These are phyloP conservation scores for Fusarium acutatum DNA, from an alignment of 2,329 filamentous ascomycete genomes.

Conservation along the genomic window DNA sequence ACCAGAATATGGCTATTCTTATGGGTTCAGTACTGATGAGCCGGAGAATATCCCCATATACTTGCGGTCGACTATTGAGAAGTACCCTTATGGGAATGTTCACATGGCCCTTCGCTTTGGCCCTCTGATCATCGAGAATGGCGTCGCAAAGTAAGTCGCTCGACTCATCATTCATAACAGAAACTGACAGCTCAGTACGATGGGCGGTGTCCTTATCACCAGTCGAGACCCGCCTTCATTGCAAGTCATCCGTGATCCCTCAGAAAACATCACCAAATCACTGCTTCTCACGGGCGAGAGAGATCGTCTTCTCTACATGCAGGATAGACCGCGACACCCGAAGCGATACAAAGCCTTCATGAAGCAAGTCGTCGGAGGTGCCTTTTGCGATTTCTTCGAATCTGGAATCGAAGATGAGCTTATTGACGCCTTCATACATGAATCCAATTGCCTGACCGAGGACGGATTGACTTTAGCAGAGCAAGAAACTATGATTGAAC, in stretches of 20 bases:
- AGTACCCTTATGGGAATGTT: constrained; percentile 46
- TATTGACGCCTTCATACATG: constrained; percentile 39
- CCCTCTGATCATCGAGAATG: constrained; percentile 51
- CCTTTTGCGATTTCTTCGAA: constrained; percentile 45
- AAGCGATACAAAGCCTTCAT: constrained; percentile 49
- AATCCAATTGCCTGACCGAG: constrained; percentile 21
- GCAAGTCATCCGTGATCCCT: constrained; percentile 25
- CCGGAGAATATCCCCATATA: constrained; percentile 42
- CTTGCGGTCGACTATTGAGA: constrained; percentile 37
- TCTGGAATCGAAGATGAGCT: constrained; percentile 37
- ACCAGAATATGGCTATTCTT: constrained; percentile 32
- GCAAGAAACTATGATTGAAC: constrained; percentile 12
- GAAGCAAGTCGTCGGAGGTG: constrained; percentile 51
- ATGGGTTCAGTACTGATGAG: constrained; percentile 16
- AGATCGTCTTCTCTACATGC: constrained; percentile 25
- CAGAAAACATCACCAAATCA: constrained; percentile 17
- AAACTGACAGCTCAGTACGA: constrained; percentile 17
- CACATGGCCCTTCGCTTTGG: constrained; percentile 51
- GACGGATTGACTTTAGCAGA: constrained; percentile 15
- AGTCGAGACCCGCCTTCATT: constrained; percentile 36
- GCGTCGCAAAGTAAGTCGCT: constrained; percentile 45
- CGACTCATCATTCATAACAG: fast-evolving
- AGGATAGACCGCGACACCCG: constrained; percentile 24
- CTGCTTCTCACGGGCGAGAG: constrained; percentile 33
- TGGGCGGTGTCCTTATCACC: constrained; percentile 39